Evolutionary conservation across 2,329 filamentous ascomycete genomes (phyloP), one percentile per base, ranked within the genome.

Genomic region (Colletotrichum zoysiae): DNA sequence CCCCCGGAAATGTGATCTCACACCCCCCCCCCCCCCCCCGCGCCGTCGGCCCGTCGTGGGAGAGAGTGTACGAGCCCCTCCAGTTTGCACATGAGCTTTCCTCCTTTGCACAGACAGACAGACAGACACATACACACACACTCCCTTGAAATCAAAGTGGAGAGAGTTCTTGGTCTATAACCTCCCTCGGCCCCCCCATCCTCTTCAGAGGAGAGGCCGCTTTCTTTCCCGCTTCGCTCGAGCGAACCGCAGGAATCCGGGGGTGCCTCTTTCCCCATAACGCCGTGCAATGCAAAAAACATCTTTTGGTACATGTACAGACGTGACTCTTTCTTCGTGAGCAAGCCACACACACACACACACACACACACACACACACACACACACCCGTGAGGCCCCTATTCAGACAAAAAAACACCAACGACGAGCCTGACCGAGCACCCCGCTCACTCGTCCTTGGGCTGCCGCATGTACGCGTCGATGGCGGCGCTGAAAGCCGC

Each of bases 401-500:
- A n/a, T 35, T n/a, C 55, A 26, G 35, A 40, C 35, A 57, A 26
- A 12, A 26, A 57, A 40, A 20, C 4, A 42, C 1, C 20, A 56
- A 20, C 51, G 51, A 59, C 20, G 18, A 35, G 35, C 20, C 42
- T 2, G 26, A 12, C 14, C 40, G 38, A 12, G 1, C 14, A 0
- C 40, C 40, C 40, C 40, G 2, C 44, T 40, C 40, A 87, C 70
- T 89, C 87, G 60, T 91, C 89, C 81, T 84, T 89, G 75, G 93
- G 92, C 86, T 92, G 92, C 77, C 93, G 85, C 94, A 98, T 94
- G 80, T 94, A 98, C 46, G 90, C 90, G 86, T 98, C 95, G 80
- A 98, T 98, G 0, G 95, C 95, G 18, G 93, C 91, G 80, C 91
- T 93, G 78, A 98, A 98, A 1, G 94, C 95, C 68, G 96, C 96